These are phyloP conservation scores for Nelumbo lutea DNA, from an alignment of 164 flowering plant genomes.

Conservation along the genomic window DNA sequence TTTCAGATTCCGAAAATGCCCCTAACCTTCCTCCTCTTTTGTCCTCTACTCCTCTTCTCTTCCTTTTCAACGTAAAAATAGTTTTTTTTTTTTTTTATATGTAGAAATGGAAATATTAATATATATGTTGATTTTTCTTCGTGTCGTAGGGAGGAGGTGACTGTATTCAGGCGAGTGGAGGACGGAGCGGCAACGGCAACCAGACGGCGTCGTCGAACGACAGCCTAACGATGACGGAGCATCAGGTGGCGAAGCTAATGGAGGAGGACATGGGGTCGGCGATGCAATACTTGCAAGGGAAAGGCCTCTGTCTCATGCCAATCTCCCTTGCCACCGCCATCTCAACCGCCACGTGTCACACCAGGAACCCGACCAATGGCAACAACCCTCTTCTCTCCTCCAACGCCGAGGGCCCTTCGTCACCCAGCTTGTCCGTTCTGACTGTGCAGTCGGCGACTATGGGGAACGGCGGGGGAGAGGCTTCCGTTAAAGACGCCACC, in stretches of 20 bases:
- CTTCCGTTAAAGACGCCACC: constrained; percentile 48
- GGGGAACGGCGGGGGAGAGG: constrained; percentile 37
- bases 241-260: constrained; percentile 87
- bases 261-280: constrained; percentile 97
- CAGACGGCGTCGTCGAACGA: constrained; percentile 50
- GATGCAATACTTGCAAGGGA: constrained; percentile 95
- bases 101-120: neutral
- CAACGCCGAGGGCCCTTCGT: constrained; percentile 38
- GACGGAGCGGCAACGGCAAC: constrained; percentile 34
- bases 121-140: neutral
- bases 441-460: constrained; percentile 62
- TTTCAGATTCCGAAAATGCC: neutral
- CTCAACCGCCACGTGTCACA: constrained; percentile 66
- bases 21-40: neutral
- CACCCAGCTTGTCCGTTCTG: constrained; percentile 65
- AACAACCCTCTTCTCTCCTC: constrained; percentile 9
- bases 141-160: constrained; percentile 39
- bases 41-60: neutral
- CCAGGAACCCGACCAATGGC: constrained; percentile 27
- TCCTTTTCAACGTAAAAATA: neutral
- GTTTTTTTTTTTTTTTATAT: neutral
- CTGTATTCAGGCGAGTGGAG: constrained; percentile 29
- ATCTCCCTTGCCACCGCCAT: constrained; percentile 92
- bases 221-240: constrained; percentile 61
- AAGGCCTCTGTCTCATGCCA: constrained; percentile 98